phyloP scores from a whole-genome alignment of 305 asterid species.

The Solanum hybrid region DNA sequence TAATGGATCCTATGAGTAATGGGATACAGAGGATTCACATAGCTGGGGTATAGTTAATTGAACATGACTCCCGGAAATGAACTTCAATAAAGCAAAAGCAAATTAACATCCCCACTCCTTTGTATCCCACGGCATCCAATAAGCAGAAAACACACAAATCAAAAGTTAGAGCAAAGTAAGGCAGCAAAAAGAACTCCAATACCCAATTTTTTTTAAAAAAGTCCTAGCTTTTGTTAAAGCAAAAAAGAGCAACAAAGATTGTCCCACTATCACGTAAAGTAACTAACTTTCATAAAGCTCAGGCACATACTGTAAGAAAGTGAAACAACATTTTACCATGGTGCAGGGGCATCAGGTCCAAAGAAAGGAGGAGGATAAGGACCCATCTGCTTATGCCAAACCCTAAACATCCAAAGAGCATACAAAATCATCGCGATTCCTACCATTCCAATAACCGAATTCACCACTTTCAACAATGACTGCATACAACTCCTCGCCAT shows the following conservation, averaged over 20 bases:
- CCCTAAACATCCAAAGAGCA: conserved; percentile 82
- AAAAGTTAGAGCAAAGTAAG: neutral
- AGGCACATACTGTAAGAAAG: neutral
- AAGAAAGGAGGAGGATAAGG: conserved; percentile 19
- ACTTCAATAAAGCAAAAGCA: neutral
- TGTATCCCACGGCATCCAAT: neutral
- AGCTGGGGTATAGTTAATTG: neutral
- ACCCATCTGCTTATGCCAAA: conserved; percentile 51
- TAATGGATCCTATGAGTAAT: neutral
- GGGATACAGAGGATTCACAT: neutral
- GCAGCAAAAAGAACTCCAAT: neutral
- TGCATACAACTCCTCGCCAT: conserved; percentile 64
- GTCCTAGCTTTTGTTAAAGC: neutral
- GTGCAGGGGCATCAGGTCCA: conserved; percentile 22
- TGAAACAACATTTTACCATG: conserved; percentile 20
- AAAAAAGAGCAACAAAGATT: neutral
- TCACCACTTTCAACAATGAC: conserved; percentile 58
- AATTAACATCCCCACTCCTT: neutral
- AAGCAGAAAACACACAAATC: neutral
- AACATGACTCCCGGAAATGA: neutral
- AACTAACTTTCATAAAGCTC: neutral
- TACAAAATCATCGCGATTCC: conserved; percentile 70
- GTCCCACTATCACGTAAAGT: conserved; percentile 10
- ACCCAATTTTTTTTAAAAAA: neutral
- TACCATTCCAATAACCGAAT: conserved; percentile 65